A percentile compares a stretch with the other conserved stretches of the same genome.
phyloP scores from a whole-genome alignment of 768 basidiomycete genomes.

The Rhodotorula paludigena region DNA sequence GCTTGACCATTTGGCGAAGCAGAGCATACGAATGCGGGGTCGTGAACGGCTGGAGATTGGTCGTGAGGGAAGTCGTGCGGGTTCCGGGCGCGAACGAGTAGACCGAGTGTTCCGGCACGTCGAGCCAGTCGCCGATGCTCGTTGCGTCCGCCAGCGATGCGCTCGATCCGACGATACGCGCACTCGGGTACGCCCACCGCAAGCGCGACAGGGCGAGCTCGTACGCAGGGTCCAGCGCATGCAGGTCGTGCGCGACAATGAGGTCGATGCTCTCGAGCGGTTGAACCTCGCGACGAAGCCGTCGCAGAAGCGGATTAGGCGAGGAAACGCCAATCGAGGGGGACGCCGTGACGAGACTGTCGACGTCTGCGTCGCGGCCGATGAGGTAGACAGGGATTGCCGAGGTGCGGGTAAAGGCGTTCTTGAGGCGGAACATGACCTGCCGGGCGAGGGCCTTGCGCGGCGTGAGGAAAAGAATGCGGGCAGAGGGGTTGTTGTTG shows the following conservation, averaged over 20 bases:
- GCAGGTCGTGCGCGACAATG: conserved; percentile 76
- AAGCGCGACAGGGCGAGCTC: conserved; percentile 75
- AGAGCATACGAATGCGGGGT: conserved; percentile 80
- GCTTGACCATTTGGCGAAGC: conserved; percentile 87
- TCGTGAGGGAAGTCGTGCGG: conserved; percentile 70
- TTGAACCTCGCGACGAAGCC: conserved; percentile 20
- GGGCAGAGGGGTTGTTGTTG: conserved; percentile 30
- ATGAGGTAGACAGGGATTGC: conserved; percentile 29
- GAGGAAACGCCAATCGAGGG: conserved; percentile 40
- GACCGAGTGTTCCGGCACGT: conserved; percentile 57
- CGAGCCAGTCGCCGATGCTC: conserved; percentile 78
- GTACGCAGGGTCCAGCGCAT: conserved; percentile 72
- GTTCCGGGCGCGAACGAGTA: conserved; percentile 75
- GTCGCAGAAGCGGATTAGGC: conserved; percentile 41
- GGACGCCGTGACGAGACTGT: background rate
- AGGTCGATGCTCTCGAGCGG: conserved; percentile 55
- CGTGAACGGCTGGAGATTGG: conserved; percentile 69
- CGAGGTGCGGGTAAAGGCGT: conserved; percentile 34
- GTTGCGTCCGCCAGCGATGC: conserved; percentile 72
- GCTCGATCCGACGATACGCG: conserved; percentile 72
- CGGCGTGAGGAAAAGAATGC: conserved; percentile 46
- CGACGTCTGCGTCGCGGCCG: conserved; percentile 17
- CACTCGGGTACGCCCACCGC: conserved; percentile 59
- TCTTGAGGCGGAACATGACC: conserved; percentile 41
- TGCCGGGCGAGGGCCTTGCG: conserved; percentile 45